Evolutionary conservation across 1,139 yeast species (phyloP).

Genomic region (Scheffersomyces illinoinensis): DNA sequence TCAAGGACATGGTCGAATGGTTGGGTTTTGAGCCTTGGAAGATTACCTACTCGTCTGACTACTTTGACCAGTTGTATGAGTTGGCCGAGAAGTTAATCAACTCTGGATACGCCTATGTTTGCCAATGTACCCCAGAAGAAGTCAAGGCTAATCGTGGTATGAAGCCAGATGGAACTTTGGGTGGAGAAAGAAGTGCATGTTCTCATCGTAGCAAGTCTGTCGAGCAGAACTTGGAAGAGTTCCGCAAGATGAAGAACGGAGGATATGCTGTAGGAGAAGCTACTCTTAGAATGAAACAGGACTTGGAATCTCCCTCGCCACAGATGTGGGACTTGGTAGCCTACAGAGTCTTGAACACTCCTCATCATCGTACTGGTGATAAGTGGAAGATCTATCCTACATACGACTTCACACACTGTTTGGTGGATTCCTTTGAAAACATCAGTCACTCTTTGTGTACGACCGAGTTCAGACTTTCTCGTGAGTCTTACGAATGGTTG

Average conservation of each 20-base stretch:
- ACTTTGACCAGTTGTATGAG: conserved; percentile 83
- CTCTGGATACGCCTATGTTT: conserved; percentile 78
- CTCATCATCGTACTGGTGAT: conserved; percentile 95
- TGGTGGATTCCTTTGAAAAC: conserved; percentile 96
- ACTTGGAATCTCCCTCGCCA: conserved; percentile 86
- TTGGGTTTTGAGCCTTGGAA: conserved; percentile 92
- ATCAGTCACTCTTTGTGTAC: conserved; percentile 95
- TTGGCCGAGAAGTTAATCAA: conserved; percentile 80
- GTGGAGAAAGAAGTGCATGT: conserved; percentile 88
- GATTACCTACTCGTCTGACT: conserved; percentile 93
- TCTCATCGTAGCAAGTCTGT: conserved; percentile 67
- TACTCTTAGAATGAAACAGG: conserved; percentile 95
- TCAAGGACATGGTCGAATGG: conserved; percentile 85
- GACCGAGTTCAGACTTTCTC: conserved; percentile 85
- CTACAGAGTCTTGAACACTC: conserved; percentile 89
- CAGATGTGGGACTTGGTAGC: conserved; percentile 99
- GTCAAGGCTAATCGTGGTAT: conserved; percentile 89
- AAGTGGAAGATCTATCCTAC: conserved; percentile 99
- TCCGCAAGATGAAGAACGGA: conserved; percentile 91
- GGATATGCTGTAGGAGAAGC: conserved; percentile 87
- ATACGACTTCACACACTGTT: conserved; percentile 97
- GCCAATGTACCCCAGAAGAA: conserved; percentile 91
- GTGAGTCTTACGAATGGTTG: conserved; percentile 98
- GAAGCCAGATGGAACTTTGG: conserved; percentile 86
- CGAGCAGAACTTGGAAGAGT: conserved; percentile 76